Evolutionary conservation across 805 yeast genomes (phyloP).

Genomic region (Saccharomyces mikatae): DNA sequence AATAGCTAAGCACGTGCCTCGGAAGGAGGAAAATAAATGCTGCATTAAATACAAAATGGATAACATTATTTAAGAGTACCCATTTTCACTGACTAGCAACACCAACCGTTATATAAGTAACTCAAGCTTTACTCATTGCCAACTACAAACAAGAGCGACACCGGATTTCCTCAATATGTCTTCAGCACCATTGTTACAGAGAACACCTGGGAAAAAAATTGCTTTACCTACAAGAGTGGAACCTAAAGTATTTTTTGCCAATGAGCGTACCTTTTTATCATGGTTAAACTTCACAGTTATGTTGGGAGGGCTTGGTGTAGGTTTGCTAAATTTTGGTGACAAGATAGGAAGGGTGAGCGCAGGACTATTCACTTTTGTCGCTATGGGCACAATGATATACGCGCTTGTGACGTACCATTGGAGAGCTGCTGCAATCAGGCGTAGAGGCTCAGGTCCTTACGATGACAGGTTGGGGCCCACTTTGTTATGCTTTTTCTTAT

Average conservation of each 20-base stretch:
- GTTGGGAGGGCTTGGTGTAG: slow-evolving; percentile 93
- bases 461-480: slow-evolving; percentile 99
- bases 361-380: slow-evolving; percentile 86
- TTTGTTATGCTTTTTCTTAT: slow-evolving; percentile 84
- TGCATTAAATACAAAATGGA: neutral
- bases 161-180: slow-evolving; percentile 38
- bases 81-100: neutral
- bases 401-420: slow-evolving; percentile 95
- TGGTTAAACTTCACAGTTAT: slow-evolving; percentile 99
- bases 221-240: slow-evolving; percentile 97
- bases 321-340: slow-evolving; percentile 93
- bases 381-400: slow-evolving; percentile 96
- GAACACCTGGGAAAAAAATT: slow-evolving; percentile 80
- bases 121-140: neutral
- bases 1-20: neutral
- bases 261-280: slow-evolving; percentile 94
- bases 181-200: slow-evolving; percentile 58
- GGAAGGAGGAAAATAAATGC: neutral
- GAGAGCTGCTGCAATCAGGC: slow-evolving; percentile 98
- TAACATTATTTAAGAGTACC: neutral
- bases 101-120: neutral
- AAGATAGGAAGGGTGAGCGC: slow-evolving; percentile 87
- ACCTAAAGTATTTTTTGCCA: slow-evolving; percentile 97
- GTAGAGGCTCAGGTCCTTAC: slow-evolving; percentile 98
- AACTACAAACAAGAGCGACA: neutral